Conservation (phyloP, 352 stramenopile genomes). For the Pythium brassicae region DNA sequence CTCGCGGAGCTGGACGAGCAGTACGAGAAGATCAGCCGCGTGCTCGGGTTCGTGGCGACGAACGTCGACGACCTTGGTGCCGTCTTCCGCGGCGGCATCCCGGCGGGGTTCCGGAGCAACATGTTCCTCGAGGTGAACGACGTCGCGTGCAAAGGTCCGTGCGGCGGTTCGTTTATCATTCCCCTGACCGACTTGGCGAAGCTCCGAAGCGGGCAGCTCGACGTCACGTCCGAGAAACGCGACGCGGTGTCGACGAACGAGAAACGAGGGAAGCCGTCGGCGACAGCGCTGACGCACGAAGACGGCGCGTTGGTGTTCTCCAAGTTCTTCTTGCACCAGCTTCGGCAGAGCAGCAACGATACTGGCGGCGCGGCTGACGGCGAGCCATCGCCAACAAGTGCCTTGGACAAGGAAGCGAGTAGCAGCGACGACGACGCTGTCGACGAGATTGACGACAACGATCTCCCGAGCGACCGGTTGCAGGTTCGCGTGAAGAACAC, state of each 20-base stretch:
- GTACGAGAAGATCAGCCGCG: slow-evolving; percentile 49
- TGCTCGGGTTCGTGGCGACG: slow-evolving; percentile 47
- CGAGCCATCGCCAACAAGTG: not conserved
- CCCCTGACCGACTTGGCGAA: slow-evolving; percentile 44
- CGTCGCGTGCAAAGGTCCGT: slow-evolving; percentile 61
- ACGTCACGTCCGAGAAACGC: not conserved
- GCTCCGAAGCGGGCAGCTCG: slow-evolving; percentile 11
- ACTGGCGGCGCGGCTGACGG: slow-evolving; percentile 3
- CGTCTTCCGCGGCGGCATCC: slow-evolving; percentile 51
- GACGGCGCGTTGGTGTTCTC: slow-evolving; percentile 54
- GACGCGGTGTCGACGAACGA: not conserved
- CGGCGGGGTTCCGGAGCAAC: slow-evolving; percentile 44
- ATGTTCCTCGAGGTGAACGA: slow-evolving; percentile 54
- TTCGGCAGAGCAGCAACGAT: slow-evolving; percentile 3
- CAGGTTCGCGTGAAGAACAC: slow-evolving; percentile 62
- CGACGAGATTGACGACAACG: not conserved
- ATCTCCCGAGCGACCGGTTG: slow-evolving; percentile 36
- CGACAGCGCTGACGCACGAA: slow-evolving; percentile 44
- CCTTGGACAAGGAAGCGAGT: not conserved
- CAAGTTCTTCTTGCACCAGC: slow-evolving; percentile 35
- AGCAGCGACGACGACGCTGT: not conserved
- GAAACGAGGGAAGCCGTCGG: slow-evolving; percentile 3
- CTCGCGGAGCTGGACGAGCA: slow-evolving; percentile 41
- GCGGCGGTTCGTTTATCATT: slow-evolving; percentile 46
- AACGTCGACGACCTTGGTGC: slow-evolving; percentile 66